Evolutionary conservation across 306 rosid genomes (phyloP), one percentile per base, ranked within the genome.

Genomic region (Calophaca sinica): DNA sequence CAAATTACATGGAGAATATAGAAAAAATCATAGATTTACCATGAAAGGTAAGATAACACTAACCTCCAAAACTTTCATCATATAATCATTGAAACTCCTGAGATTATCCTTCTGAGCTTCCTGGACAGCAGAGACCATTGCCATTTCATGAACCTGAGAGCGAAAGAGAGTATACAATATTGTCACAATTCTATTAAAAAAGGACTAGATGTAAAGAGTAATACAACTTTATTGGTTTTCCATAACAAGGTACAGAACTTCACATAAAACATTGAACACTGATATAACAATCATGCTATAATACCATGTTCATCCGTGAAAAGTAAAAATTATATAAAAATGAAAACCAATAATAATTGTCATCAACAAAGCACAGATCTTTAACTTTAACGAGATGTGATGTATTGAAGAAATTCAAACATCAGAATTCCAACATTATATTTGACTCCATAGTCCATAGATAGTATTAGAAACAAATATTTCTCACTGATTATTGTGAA

Each of bases 91-190:
- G 79, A 90, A 94, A 88, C 91, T 92, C 82, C 90, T 88, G 59
- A 90, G 96, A 60, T 94, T 94, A 84, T 94, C 96, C 87, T 92
- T 94, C 73, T 94, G 99, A 62, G 99, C 96, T 84, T 94, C 99
- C 83, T 94, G 99, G 68, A 91, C 85, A 38, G 99, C 96, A 11
- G 97, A 94, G 73, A 94, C 90, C 96, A 92, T 92, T 67, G 99
- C 90, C 97, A 92, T 92, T 81, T 94, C 97, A 84, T 90, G 99
- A 83, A 92, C 99, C 99, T 94, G 79, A 14, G 58, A 78, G 63
- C 55, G 41, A 68, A 71, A 74, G 13, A 72, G 9, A 15, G 63
- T n/a, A 60, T 9, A 70, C 48, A 65, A 68, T 41, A 79, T 39
- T 58, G 59, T 82, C 67, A 68, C 38, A 72, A 29, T 68, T 80